phyloP scores from a whole-genome alignment of 345 rosid genomes.

The Carallia pectinifolia region DNA sequence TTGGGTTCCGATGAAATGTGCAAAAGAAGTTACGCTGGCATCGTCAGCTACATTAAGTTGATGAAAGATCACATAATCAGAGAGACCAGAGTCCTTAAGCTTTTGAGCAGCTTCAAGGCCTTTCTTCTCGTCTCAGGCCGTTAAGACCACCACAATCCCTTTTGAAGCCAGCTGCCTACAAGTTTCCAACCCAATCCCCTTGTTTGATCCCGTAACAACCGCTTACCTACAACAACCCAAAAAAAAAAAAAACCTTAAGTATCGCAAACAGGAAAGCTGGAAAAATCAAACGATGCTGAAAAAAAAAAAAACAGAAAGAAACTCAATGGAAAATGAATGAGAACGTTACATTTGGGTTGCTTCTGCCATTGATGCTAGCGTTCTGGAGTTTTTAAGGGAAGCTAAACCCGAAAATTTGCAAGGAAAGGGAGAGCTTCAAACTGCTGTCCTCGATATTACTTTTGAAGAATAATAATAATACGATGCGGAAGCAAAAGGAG shows the following conservation, averaged over 20 bases:
- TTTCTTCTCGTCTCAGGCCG: slow-evolving; percentile 4
- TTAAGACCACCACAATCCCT: slow-evolving; percentile 1
- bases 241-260: no score
- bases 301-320: not conserved
- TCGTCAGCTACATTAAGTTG: slow-evolving; percentile 7
- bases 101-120: not conserved
- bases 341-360: slow-evolving; percentile 4
- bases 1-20: slow-evolving; percentile 10
- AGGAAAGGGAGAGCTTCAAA: no score
- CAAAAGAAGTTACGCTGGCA: slow-evolving; percentile 2
- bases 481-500: no score
- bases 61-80: slow-evolving; percentile 9
- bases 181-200: slow-evolving; percentile 26
- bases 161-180: slow-evolving; percentile 4
- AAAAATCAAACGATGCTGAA: not conserved
- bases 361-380: slow-evolving; percentile 1
- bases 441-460: no score
- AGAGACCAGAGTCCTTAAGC: not conserved
- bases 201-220: slow-evolving; percentile 17
- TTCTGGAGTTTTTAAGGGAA: no score
- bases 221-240: slow-evolving; percentile 13
- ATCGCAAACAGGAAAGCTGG: not conserved
- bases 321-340: not conserved
- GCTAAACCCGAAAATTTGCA: no score
- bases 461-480: no score